Evolutionary conservation across 2,329 filamentous ascomycete genomes (phyloP), one percentile per base, ranked within the genome.

Genomic region (Penicillium occitanis): DNA sequence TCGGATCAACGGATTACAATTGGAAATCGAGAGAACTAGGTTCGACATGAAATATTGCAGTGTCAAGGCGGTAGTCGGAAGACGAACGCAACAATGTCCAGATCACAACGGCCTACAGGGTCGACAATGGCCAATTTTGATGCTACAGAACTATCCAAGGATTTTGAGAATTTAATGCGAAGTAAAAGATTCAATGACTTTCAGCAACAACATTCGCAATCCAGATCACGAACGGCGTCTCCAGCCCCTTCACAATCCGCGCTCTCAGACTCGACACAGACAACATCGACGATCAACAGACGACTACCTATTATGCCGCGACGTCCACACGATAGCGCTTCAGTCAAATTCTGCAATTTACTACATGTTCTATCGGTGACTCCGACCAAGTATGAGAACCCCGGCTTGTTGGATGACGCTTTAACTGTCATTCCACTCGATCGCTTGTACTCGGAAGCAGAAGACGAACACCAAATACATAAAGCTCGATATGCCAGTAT

Each of bases 351-450:
- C 72, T 86, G 90, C 71, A 96, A 90, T 79, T 86, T 96, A 68
- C 85, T 98, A 53, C 86, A 96, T 70, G 92, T 91, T 22, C 81
- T 98, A 22, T 97, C 94, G 17, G 85, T 91, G 67, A 97, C 93
- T 55, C 95, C 95, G 19, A 91, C 90, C 22, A 95, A 94, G 76
- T 99, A 96, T 81, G 95, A 99, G 79, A 98, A 99, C 78, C 94
- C 95, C 0, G 95, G 95, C 42, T 82, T 98, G 11, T 83, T 99
- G 62, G 95, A 99, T 76, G 94, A 98, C 77, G 95, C 94, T 4
- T 82, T 99, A 19, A 88, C 91, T 68, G 88, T 88, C 44, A 92
- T 99, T 59, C 94, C 94, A 0, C 82, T 98, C 35, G 92, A 97
- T 75, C 88, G 92, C 71, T 92, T 99, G 72, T 98, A 98, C 78